A percentile compares a stretch with the other conserved stretches of the same genome.
Conservation (phyloP, 352 stramenopile species). For the Globisporangium irregulare region DNA sequence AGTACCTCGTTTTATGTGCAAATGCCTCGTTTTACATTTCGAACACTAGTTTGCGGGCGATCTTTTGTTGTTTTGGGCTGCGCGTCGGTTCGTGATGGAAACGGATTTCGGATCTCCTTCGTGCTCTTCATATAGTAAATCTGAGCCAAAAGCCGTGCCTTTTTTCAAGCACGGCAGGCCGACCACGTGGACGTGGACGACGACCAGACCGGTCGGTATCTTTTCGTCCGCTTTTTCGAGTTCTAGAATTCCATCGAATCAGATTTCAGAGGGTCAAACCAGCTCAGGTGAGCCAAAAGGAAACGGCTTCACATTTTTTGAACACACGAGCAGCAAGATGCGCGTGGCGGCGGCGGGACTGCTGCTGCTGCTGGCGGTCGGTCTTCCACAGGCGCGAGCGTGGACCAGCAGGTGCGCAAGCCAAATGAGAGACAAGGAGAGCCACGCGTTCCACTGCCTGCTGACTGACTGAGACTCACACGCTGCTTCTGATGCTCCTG, state of each 20-base stretch:
- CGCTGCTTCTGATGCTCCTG: background rate
- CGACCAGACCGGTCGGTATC: background rate
- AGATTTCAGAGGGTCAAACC: constrained; percentile 5
- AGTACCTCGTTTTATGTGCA: background rate
- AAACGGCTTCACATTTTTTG: background rate
- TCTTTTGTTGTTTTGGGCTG: constrained; percentile 3
- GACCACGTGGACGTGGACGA: background rate
- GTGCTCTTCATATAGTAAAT: background rate
- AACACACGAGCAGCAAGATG: constrained; percentile 8
- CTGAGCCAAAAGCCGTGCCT: background rate
- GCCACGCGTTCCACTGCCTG: background rate
- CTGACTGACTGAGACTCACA: background rate
- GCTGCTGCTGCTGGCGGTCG: constrained; percentile 12
- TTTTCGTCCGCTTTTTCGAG: background rate
- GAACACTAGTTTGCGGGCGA: background rate
- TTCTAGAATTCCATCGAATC: constrained; percentile 4
- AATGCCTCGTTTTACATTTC: background rate
- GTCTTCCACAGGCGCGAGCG: constrained; percentile 23
- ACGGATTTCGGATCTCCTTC: background rate
- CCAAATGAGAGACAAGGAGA: background rate
- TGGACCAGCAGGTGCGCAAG: constrained; percentile 54
- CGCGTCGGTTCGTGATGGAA: background rate
- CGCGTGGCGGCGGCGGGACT: background rate
- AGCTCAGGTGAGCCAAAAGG: background rate
- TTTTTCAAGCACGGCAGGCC: background rate